Conservation (phyloP, 129 eudicot genomes). For the Oenanthe sinensis region DNA sequence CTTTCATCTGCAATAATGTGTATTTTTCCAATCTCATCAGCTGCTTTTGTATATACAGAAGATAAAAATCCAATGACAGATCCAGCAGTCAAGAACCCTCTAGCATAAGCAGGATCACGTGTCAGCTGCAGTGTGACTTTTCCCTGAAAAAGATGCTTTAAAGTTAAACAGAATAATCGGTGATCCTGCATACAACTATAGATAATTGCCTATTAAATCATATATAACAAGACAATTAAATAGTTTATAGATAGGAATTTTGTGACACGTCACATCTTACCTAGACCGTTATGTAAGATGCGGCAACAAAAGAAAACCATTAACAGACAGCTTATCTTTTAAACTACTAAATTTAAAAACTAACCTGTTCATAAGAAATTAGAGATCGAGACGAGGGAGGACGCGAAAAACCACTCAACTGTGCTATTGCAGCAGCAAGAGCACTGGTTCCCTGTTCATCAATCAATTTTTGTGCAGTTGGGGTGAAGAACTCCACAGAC, state of each 20-base stretch:
- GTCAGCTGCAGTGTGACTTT: constrained; percentile 80
- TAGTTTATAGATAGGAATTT: background rate
- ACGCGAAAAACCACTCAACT: constrained; percentile 77
- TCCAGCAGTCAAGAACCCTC: constrained; percentile 87
- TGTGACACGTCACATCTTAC: background rate
- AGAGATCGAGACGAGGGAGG: constrained; percentile 96
- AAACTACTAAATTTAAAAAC: background rate
- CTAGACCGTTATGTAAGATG: background rate
- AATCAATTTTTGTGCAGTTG: constrained; percentile 73
- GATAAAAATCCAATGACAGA: constrained; percentile 80
- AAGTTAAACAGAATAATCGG: background rate
- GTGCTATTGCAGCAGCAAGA: constrained; percentile 97
- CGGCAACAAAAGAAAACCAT: background rate
- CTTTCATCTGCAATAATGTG: constrained; percentile 75
- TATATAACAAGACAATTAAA: background rate
- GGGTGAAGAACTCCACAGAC: constrained; percentile 73
- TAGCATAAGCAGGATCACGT: constrained; percentile 43
- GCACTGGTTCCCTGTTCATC: constrained; percentile 74
- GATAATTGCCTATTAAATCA: background rate
- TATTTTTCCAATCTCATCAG: constrained; percentile 88
- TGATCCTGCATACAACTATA: background rate
- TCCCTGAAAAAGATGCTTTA: constrained; percentile 45
- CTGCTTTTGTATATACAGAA: constrained; percentile 83
- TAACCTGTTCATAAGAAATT: constrained; percentile 87
- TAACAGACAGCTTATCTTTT: background rate